Evolutionary conservation across 2,329 filamentous ascomycete genomes (phyloP), one percentile per base, ranked within the genome.

Genomic region (Coniochaeta sp.): DNA sequence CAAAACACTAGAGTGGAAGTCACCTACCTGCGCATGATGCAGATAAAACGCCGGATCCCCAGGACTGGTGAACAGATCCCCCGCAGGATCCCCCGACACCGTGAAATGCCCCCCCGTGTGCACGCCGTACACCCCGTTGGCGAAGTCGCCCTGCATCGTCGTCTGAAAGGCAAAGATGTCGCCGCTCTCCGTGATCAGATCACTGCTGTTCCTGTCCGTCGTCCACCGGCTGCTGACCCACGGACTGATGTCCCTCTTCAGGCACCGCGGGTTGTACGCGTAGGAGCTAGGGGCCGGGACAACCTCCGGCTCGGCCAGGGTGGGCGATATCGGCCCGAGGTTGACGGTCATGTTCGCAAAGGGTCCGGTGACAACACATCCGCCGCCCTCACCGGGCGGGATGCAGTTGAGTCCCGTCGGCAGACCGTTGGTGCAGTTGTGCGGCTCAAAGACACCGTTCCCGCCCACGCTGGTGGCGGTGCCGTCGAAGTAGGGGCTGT

Each of bases 321-420:
- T 57, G 6, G 54, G 54, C 31, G 54, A 26, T 57, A 72, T 69
- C 7, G 75, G 73, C 0, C 76, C 76, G 50, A 78, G 66, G 63
- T 73, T 74, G 19, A 76, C 70, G 0, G 67, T 72, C 65, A 75
- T 73, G 65, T 75, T 73, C 28, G 67, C 65, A 19, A 83, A 75
- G 1, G 81, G 81, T 0, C 80, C 80, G 1, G 67, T 70, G 7
- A 68, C 69, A 0, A 85, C 71, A 66, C 81, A 85, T 1, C 83
- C 83, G 43, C 83, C 82, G 16, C 83, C 83, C 0, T 73, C 71
- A 12, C 79, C 81, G 0, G 77, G 72, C 0, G 77, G 75, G 17
- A 78, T 68, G 26, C 57, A 47, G 57, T 67, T 61, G 26, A 63
- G 43, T 16, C 58, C 59, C 2, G 62, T 62, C 0, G 66, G 65